Evolutionary conservation across 495 filamentous ascomycete genomes (phyloP).

Genomic region (Penicillium canescens): DNA sequence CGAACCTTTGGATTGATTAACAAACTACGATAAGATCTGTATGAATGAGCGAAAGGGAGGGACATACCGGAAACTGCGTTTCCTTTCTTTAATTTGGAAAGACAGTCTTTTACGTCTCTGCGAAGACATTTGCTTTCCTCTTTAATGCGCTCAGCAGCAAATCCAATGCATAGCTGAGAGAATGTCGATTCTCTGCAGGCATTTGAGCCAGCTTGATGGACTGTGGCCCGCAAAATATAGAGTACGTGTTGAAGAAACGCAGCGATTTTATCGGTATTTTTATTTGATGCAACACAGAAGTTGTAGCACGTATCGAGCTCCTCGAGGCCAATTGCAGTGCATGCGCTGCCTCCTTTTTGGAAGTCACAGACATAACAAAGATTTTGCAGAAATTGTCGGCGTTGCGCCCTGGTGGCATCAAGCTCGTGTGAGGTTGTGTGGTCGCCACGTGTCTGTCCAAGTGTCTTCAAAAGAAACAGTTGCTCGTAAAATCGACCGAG

Average conservation of each 20-base stretch:
- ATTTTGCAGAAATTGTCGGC: slow-evolving; percentile 23
- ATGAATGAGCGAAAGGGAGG: not conserved
- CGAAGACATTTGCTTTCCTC: not conserved
- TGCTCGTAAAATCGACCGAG: slow-evolving; percentile 34
- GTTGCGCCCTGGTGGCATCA: not conserved
- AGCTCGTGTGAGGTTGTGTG: slow-evolving; percentile 14
- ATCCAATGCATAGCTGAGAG: slow-evolving; percentile 3
- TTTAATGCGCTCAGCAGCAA: slow-evolving; percentile 4
- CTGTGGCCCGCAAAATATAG: not conserved
- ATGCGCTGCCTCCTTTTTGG: slow-evolving; percentile 27
- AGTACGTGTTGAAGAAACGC: slow-evolving; percentile 20
- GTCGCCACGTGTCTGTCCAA: slow-evolving; percentile 28
- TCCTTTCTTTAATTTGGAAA: not conserved
- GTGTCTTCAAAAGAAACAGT: slow-evolving; percentile 24
- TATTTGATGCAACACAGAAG: slow-evolving; percentile 36
- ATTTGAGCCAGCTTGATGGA: not conserved
- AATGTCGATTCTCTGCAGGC: not conserved
- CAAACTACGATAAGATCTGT: not conserved
- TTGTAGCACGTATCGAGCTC: slow-evolving; percentile 14
- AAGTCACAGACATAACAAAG: slow-evolving; percentile 37
- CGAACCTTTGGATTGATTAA: not conserved
- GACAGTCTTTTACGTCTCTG: not conserved
- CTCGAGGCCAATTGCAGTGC: slow-evolving; percentile 31
- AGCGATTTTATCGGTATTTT: not conserved
- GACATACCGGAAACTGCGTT: not conserved